Percentiles rank a stretch among this genome's conserved stretches.
phyloP scores from a whole-genome alignment of 2,329 filamentous ascomycete genomes.

The Fusarium tricinctum region DNA sequence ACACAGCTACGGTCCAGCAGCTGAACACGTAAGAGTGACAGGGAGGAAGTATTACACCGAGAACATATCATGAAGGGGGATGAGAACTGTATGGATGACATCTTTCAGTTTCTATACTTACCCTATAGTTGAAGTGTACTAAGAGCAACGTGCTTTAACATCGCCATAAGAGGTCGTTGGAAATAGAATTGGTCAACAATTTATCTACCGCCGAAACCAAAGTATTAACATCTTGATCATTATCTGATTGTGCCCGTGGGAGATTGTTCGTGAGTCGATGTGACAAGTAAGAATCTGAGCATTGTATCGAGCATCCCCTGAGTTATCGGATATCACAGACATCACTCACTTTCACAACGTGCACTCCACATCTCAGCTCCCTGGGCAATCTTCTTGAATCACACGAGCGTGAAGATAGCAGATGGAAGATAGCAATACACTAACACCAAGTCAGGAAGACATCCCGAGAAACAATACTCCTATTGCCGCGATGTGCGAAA shows the following conservation, averaged over 20 bases:
- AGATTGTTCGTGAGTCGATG: neutral
- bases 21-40: neutral
- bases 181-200: neutral
- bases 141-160: too few species aligned
- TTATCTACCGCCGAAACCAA: neutral
- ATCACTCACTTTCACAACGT: neutral
- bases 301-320: neutral
- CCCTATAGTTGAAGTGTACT: neutral
- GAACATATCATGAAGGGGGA: neutral
- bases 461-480: neutral
- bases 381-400: neutral
- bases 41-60: neutral
- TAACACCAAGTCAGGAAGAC: neutral
- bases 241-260: neutral
- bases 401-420: neutral
- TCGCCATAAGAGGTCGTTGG: too few species aligned
- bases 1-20: neutral
- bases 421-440: neutral
- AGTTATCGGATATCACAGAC: neutral
- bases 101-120: neutral
- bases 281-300: neutral
- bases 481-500: slow-evolving; percentile 17
- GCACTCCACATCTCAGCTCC: slow-evolving; percentile 11
- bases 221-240: neutral
- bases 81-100: neutral